Evolutionary conservation across 139 green algal genomes (phyloP), one percentile per base, ranked within the genome.

Genomic region (Pleodorina starrii): DNA sequence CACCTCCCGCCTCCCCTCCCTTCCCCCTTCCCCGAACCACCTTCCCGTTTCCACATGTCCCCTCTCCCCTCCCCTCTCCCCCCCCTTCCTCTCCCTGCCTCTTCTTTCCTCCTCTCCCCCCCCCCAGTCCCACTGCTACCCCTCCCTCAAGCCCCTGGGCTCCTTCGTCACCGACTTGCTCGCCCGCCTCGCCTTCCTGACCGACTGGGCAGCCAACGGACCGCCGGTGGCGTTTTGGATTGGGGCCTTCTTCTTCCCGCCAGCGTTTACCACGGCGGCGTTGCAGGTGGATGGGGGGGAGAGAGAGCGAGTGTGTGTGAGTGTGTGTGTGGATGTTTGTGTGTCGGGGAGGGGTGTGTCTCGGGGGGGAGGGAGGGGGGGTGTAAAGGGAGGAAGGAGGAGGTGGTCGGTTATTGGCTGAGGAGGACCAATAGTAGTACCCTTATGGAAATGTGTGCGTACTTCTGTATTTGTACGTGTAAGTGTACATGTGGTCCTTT

Each of bases 191-290:
- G 35, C 44, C 75, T 95, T 95, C 90, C 90, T 96, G 59, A 60
- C 91, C 29, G 63, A 79, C 77, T 95, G 94, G 94, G 68, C 94
- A 81, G 88, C 51, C 91, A 93, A 38, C 50, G 90, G 93, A 6
- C 51, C 73, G 11, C 94, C 95, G 0, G 2, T 89, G 5, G 90
- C 93, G 11, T 96, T 96, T 88, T 98, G 95, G 95, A 75, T 98
- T 38, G 82, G 91, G n/a, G 95, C 92, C 54, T 97, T 98, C 86
- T 98, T 97, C 95, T 98, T 97, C 91, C 93, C 93, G 54, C 94
- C 92, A 21, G 92, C 92, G 35, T 95, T 96, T 85, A 92, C 93
- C 19, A 95, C 94, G 11, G 91, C 92, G 5, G 91, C 87, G n/a
- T 89, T 96, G 57, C 93, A 95, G 89, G 88, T 91, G 60, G 59